Conservation (phyloP, 805 yeast genomes). For the Suhomyces pyralidae region DNA sequence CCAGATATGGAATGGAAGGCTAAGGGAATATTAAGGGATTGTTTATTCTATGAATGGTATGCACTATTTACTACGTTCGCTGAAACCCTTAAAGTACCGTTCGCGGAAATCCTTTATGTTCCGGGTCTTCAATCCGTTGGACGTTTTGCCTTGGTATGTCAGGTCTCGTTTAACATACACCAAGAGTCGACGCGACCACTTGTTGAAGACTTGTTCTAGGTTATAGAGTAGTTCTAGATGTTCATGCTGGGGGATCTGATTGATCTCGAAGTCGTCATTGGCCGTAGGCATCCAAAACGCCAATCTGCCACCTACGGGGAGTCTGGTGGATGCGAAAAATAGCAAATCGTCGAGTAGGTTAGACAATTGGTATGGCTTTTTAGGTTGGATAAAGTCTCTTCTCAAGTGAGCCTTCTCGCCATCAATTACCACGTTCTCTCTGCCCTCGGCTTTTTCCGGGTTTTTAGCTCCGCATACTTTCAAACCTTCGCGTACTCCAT, state of each 20-base stretch:
- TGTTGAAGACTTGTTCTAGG: slow-evolving; percentile 83
- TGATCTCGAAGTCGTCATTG: slow-evolving; percentile 70
- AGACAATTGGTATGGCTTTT: slow-evolving; percentile 83
- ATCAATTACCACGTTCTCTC: slow-evolving; percentile 70
- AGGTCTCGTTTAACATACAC: slow-evolving; percentile 69
- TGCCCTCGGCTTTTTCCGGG: slow-evolving; percentile 65
- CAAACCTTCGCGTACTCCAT: slow-evolving; percentile 94
- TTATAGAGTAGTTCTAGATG: slow-evolving; percentile 66
- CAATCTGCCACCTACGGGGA: slow-evolving; percentile 74
- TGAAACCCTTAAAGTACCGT: slow-evolving; percentile 71
- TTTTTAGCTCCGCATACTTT: slow-evolving; percentile 84
- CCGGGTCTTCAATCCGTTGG: slow-evolving; percentile 41
- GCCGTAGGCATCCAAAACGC: slow-evolving; percentile 99
- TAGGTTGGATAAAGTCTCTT: slow-evolving; percentile 86
- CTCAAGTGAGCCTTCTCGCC: slow-evolving; percentile 76
- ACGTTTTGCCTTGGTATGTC: slow-evolving; percentile 47
- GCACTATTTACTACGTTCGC: slow-evolving; percentile 27
- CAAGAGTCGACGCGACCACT: slow-evolving; percentile 87
- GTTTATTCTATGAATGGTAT: not conserved
- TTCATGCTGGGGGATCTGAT: slow-evolving; percentile 75
- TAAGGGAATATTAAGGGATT: not conserved
- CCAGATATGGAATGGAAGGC: not conserved
- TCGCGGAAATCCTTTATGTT: slow-evolving; percentile 64
- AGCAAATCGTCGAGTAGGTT: slow-evolving; percentile 74
- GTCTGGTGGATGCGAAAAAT: slow-evolving; percentile 64